These are phyloP conservation scores for Arabidopsis lyrata DNA, from an alignment of 441 rosid species.

Conservation along the genomic window DNA sequence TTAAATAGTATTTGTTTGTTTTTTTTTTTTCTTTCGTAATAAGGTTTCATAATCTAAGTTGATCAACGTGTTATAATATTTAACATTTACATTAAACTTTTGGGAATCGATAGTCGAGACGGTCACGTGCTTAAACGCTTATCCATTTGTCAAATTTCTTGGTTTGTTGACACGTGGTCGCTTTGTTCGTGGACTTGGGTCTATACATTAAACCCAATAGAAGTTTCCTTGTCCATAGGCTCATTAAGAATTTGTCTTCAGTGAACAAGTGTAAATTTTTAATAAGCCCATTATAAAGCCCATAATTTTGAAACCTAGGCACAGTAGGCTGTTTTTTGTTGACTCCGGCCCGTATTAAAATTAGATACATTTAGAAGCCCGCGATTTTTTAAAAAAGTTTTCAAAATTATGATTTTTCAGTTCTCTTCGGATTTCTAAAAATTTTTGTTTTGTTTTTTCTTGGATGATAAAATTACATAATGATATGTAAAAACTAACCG, in stretches of 20 bases:
- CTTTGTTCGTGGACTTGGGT: constrained; percentile 5
- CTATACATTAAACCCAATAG: constrained; percentile 1
- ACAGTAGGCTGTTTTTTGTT: not conserved
- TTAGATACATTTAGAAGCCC: not conserved
- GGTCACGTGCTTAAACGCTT: constrained; percentile 36
- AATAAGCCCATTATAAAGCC: not conserved
- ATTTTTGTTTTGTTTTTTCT: too few species aligned
- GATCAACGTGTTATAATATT: constrained; percentile 29
- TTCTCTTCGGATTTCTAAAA: too few species aligned
- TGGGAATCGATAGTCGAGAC: constrained; percentile 22
- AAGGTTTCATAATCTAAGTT: constrained; percentile 36
- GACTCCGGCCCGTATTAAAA: not conserved
- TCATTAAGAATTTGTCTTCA: not conserved
- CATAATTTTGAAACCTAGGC: not conserved
- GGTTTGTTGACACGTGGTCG: constrained; percentile 8
- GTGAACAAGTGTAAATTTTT: not conserved
- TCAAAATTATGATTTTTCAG: too few species aligned
- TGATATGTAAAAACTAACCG: too few species aligned
- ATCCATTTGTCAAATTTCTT: constrained; percentile 22
- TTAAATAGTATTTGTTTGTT: not conserved
- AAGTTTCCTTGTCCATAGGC: not conserved
- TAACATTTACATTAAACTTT: not conserved
- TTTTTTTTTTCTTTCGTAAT: not conserved
- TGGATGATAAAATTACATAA: too few species aligned
- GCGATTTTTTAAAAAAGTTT: too few species aligned